Conservation (phyloP, 352 stramenopile species). For the Halophytophthora polymorphica region DNA sequence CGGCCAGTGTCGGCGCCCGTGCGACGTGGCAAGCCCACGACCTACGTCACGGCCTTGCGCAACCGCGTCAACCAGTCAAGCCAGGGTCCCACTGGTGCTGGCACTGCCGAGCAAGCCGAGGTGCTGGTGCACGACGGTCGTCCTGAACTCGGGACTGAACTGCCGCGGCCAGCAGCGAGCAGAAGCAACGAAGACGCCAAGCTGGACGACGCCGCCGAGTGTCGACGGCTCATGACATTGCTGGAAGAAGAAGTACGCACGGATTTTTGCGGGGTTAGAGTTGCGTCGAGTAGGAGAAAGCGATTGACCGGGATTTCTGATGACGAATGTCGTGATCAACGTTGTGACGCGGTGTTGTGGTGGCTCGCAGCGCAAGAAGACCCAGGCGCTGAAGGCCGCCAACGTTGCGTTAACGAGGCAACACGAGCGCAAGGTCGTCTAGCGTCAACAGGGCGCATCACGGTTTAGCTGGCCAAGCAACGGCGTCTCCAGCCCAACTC, state of each 20-base stretch:
- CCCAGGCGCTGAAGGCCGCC: constrained; percentile 32
- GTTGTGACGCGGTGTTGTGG: not conserved
- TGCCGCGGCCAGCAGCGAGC: not conserved
- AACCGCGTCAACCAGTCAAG: constrained; percentile 37
- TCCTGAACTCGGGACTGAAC: constrained; percentile 4
- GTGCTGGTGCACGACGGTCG: not conserved
- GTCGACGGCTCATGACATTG: constrained; percentile 11
- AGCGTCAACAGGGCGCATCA: constrained; percentile 1
- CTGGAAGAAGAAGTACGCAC: constrained; percentile 34
- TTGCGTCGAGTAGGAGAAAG: too few relatives aligned
- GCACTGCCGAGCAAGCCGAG: constrained; percentile 7
- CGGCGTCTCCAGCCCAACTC: not conserved
- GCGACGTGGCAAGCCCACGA: constrained; percentile 41
- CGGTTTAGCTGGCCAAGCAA: not conserved
- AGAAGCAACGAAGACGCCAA: constrained; percentile 1
- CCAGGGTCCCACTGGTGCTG: constrained; percentile 5
- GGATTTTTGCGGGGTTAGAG: not conserved
- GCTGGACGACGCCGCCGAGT: constrained; percentile 10
- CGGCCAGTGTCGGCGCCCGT: constrained; percentile 74
- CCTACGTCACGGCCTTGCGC: constrained; percentile 53
- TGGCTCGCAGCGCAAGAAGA: constrained; percentile 41
- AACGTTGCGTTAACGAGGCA: constrained; percentile 40
- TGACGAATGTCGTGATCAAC: not conserved
- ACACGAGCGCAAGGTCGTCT: constrained; percentile 19
- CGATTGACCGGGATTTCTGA: too few relatives aligned